Evolutionary conservation across 2,329 filamentous ascomycete species (phyloP).

Genomic region (Apiospora aurea): DNA sequence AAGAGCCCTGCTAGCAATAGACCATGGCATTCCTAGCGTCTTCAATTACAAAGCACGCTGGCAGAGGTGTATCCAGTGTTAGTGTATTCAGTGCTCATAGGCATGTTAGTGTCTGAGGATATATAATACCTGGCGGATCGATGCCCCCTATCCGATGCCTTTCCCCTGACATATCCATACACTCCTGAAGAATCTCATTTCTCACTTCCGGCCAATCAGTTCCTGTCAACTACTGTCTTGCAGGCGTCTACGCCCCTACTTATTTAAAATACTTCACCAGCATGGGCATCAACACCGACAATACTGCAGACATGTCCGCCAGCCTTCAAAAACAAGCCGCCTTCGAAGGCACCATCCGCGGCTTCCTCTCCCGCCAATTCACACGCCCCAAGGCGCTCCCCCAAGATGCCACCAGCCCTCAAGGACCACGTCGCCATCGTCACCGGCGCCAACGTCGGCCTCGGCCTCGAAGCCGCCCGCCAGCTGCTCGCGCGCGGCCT

Average conservation of each 20-base stretch:
- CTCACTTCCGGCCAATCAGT: not conserved
- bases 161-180: not conserved
- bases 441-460: slow-evolving; percentile 39
- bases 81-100: no score
- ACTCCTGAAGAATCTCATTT: not conserved
- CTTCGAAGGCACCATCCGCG: slow-evolving; percentile 12
- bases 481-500: slow-evolving; percentile 44
- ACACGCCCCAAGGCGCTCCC: slow-evolving; percentile 21
- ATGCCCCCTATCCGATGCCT: not conserved
- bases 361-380: slow-evolving; percentile 25
- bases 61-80: not conserved
- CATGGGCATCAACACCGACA: not conserved
- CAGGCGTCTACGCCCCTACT: not conserved
- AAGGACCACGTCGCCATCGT: slow-evolving; percentile 45
- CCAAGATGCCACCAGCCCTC: slow-evolving; percentile 26
- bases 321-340: slow-evolving; percentile 4
- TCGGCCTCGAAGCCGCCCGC: slow-evolving; percentile 45
- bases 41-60: not conserved
- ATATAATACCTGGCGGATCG: not conserved
- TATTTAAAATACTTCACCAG: not conserved
- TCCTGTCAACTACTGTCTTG: no score
- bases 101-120: not conserved
- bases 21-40: not conserved
- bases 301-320: not conserved
- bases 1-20: not conserved